Evolutionary conservation across 1,284 basidiomycete species (phyloP).

Genomic region (Peniophora sp.): DNA sequence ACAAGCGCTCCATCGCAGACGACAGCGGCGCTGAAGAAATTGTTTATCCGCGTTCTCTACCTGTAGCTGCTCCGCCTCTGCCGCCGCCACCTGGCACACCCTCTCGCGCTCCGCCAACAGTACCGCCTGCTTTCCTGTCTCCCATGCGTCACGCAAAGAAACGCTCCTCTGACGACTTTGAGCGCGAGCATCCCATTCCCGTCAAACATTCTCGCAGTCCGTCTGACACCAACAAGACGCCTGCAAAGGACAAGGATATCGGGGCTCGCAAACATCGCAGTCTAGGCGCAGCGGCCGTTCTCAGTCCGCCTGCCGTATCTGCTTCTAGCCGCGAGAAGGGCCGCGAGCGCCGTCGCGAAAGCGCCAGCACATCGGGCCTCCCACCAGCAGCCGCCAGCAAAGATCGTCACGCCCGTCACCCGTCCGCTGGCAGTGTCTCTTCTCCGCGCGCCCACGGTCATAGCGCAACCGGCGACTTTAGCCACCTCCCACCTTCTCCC

Average conservation of each 20-base stretch:
- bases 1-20: constrained; percentile 56
- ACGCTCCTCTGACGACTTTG: constrained; percentile 76
- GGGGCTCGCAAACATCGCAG: constrained; percentile 64
- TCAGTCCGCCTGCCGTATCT: constrained; percentile 27
- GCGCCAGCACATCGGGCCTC: constrained; percentile 38
- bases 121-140: constrained; percentile 55
- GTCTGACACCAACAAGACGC: constrained; percentile 20
- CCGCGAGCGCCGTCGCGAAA: constrained; percentile 64
- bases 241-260: constrained; percentile 45
- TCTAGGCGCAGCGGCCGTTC: constrained; percentile 38
- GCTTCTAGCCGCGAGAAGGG: constrained; percentile 36
- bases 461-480: constrained; percentile 60
- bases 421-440: constrained; percentile 43
- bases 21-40: constrained; percentile 82
- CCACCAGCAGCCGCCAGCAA: constrained; percentile 20
- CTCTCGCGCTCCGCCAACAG: constrained; percentile 16
- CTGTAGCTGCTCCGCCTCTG: constrained; percentile 24
- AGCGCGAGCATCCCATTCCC: constrained; percentile 59
- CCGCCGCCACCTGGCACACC: constrained; percentile 15
- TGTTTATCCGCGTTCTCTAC: constrained; percentile 60
- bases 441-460: constrained; percentile 42
- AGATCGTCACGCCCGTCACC: constrained; percentile 53
- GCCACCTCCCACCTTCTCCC: constrained; percentile 82
- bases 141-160: constrained; percentile 57
- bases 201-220: constrained; percentile 31